phyloP scores from a whole-genome alignment of 2,329 filamentous ascomycete genomes.

The Penicillium hesseltinei region DNA sequence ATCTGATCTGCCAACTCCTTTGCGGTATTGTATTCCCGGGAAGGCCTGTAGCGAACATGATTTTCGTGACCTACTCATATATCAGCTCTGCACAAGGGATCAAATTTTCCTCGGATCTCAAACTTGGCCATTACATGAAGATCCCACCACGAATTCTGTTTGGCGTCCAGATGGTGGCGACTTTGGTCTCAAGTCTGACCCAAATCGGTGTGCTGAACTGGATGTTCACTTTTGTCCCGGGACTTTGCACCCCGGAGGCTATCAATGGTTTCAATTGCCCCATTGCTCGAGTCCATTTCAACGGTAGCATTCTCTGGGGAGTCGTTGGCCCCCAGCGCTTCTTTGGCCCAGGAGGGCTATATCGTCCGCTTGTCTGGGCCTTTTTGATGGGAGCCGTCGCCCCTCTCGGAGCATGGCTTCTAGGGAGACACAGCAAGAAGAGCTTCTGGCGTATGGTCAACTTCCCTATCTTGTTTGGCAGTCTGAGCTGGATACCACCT shows the following conservation, averaged over 20 bases:
- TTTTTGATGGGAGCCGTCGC: slow-evolving; percentile 74
- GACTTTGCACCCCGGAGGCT: slow-evolving; percentile 75
- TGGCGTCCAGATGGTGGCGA: slow-evolving; percentile 58
- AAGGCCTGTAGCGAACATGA: slow-evolving; percentile 86
- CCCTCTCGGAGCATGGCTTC: slow-evolving; percentile 71
- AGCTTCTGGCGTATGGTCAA: slow-evolving; percentile 74
- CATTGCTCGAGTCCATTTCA: slow-evolving; percentile 84
- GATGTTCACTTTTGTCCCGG: slow-evolving; percentile 77
- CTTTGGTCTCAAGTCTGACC: slow-evolving; percentile 69
- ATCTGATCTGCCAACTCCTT: slow-evolving; percentile 81
- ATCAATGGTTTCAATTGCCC: slow-evolving; percentile 86
- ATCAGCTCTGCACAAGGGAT: slow-evolving; percentile 86
- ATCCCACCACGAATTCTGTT: slow-evolving; percentile 62
- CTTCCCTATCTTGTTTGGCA: slow-evolving; percentile 78
- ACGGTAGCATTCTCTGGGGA: slow-evolving; percentile 85
- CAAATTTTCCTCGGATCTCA: slow-evolving; percentile 84
- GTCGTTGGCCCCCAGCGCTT: slow-evolving; percentile 80
- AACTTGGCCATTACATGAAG: slow-evolving; percentile 65
- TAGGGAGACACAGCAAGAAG: slow-evolving; percentile 56
- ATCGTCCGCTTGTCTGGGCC: slow-evolving; percentile 75
- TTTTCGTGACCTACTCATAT: slow-evolving; percentile 88
- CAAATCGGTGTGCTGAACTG: slow-evolving; percentile 85
- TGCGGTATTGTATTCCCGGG: slow-evolving; percentile 81
- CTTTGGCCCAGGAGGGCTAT: slow-evolving; percentile 73
- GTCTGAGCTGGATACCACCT: slow-evolving; percentile 81